Evolutionary conservation across 2,329 filamentous ascomycete genomes (phyloP).

Genomic region (Colletotrichum liriopes): DNA sequence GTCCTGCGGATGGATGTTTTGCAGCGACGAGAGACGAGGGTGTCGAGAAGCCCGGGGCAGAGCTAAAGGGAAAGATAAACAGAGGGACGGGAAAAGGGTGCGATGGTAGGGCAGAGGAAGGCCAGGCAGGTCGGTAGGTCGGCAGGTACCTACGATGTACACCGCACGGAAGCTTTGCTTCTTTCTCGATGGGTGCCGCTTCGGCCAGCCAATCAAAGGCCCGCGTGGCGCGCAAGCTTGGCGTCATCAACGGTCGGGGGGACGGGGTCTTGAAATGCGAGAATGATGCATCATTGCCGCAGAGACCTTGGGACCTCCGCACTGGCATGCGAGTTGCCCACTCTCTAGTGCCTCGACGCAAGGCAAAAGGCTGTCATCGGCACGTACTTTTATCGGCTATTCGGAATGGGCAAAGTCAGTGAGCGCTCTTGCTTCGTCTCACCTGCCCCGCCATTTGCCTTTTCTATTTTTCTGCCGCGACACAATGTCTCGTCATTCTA

Average conservation of each 20-base stretch:
- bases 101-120: neutral
- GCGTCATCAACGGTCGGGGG: slow-evolving; percentile 40
- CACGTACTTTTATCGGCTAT: slow-evolving; percentile 53
- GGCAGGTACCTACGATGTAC: neutral
- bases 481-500: slow-evolving; percentile 28
- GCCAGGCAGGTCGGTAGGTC: too few relatives aligned
- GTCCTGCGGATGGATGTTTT: neutral
- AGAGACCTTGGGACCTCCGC: slow-evolving; percentile 32
- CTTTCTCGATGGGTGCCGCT: slow-evolving; percentile 10
- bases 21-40: neutral
- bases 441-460: slow-evolving; percentile 30
- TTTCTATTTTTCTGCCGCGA: neutral
- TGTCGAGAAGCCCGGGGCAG: neutral
- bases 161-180: slow-evolving; percentile 30
- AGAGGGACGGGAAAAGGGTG: neutral
- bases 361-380: slow-evolving; percentile 17
- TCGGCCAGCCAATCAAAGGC: slow-evolving; percentile 20
- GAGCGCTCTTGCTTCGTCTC: slow-evolving; percentile 61
- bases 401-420: slow-evolving; percentile 54
- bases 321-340: slow-evolving; percentile 21
- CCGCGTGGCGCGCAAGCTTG: slow-evolving; percentile 29
- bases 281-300: slow-evolving; percentile 39
- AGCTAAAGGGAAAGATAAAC: neutral
- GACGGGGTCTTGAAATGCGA: slow-evolving; percentile 15
- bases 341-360: slow-evolving; percentile 5